A percentile compares a stretch with the other conserved stretches of the same genome.
phyloP scores from a whole-genome alignment of 1,139 yeast species.

The Suhomyces anneliseae region DNA sequence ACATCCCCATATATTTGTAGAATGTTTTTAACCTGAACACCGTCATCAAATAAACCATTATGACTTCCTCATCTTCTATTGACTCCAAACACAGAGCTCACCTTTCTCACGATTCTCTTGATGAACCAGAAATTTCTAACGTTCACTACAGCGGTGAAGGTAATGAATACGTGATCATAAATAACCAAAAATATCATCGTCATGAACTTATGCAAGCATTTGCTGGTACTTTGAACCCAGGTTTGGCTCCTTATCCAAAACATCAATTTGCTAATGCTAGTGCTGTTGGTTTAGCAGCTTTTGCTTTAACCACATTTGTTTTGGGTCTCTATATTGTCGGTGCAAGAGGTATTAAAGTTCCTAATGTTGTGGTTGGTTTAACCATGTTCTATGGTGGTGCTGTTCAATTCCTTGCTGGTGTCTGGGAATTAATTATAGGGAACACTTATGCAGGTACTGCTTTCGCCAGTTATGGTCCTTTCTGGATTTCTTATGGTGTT shows the following conservation, averaged over 20 bases:
- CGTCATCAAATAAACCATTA: not conserved
- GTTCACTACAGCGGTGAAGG: constrained; percentile 20
- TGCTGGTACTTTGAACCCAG: constrained; percentile 55
- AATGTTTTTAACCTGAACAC: too few species aligned
- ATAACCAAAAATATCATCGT: constrained; percentile 30
- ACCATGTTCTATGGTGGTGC: constrained; percentile 48
- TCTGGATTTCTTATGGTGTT: constrained; percentile 40
- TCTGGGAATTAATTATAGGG: constrained; percentile 47
- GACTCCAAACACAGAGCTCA: not conserved
- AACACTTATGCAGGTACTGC: constrained; percentile 42
- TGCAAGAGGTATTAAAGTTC: constrained; percentile 51
- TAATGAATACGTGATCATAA: constrained; percentile 28
- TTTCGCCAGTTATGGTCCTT: constrained; percentile 36
- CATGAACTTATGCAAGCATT: constrained; percentile 39
- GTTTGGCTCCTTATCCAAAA: constrained; percentile 58
- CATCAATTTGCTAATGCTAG: constrained; percentile 75
- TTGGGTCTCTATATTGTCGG: constrained; percentile 54
- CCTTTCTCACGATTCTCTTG: not conserved
- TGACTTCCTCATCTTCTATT: constrained; percentile 2
- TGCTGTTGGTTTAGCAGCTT: constrained; percentile 79
- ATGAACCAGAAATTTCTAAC: not conserved
- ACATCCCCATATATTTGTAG: too few species aligned
- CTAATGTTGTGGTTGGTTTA: constrained; percentile 54
- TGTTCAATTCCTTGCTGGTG: constrained; percentile 49
- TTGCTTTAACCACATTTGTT: constrained; percentile 84